Percentiles rank a stretch among this genome's conserved stretches.
These are phyloP conservation scores for Phytopythium litorale DNA, from an alignment of 352 stramenopile genomes.

Conservation along the genomic window DNA sequence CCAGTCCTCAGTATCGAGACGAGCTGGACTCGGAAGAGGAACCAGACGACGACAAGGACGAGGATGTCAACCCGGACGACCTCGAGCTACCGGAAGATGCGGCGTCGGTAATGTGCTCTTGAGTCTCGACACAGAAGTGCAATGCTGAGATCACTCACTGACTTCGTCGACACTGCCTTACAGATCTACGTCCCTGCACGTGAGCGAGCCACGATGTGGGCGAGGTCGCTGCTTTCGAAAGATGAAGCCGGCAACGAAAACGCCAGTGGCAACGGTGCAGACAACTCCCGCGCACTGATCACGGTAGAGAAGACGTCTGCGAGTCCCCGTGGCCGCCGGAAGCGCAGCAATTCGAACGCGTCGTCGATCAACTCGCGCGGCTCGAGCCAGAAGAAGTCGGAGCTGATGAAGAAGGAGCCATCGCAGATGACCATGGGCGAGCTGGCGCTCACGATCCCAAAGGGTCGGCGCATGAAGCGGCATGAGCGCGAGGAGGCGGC, in stretches of 20 bases:
- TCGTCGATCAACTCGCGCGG: constrained; percentile 34
- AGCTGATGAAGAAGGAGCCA: constrained; percentile 63
- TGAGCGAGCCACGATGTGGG: constrained; percentile 70
- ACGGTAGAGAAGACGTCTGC: constrained; percentile 25
- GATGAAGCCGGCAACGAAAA: constrained; percentile 31
- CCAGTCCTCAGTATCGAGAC: constrained; percentile 32
- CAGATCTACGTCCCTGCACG: constrained; percentile 67
- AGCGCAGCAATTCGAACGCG: constrained; percentile 55
- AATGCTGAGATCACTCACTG: neutral
- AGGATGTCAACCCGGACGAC: constrained; percentile 4
- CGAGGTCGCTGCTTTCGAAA: constrained; percentile 43
- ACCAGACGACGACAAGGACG: constrained; percentile 5
- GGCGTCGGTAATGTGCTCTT: neutral
- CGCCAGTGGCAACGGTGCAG: constrained; percentile 4
- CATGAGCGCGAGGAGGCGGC: constrained; percentile 57
- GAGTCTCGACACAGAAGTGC: neutral
- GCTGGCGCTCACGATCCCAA: constrained; percentile 69
- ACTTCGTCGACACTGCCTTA: neutral
- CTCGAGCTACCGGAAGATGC: constrained; percentile 4
- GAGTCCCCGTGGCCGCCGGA: constrained; percentile 20
- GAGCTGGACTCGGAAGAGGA: constrained; percentile 46
- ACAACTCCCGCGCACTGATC: constrained; percentile 20
- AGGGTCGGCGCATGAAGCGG: constrained; percentile 46
- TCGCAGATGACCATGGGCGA: constrained; percentile 87
- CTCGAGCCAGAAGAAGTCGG: constrained; percentile 41